Base-by-base conservation (phyloP, 2,329 filamentous ascomycete genomes). In the Hyphodiscus sp. region DNA sequence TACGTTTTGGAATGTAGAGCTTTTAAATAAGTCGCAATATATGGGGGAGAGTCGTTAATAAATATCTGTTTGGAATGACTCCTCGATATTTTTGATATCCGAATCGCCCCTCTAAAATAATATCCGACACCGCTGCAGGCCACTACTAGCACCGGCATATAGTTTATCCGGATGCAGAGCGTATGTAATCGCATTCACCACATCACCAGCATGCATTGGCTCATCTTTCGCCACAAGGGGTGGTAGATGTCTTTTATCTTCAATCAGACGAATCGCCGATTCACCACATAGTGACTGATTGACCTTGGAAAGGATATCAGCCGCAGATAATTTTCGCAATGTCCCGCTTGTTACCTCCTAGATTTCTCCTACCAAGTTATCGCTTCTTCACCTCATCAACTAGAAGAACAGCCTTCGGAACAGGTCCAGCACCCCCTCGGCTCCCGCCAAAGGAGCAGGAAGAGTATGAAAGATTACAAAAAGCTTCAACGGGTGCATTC, bases 401-500 rank as follows among this genome's bases (percentile, higher is more conserved):
- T 41, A 44, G 45, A 46, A 66, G 62, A 59, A 62, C 66, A 59
- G 60, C 66, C 61, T 80, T 78, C 71, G 68, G 72, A 51, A 65
- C 74, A 18, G 75, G 76, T 13, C 89, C 92, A 20, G 73, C 89
- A 8, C 94, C 94, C 16, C 91, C 90, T 0, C 87, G 90, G 47
- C 88, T 97, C 11, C 90, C 92, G 7, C 84, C 90, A 64, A 84
- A 89, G 70, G 86, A 96, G 63, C 91, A 96, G 75, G 89, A 91
- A 68, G 82, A 95, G 60, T 96, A 94, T 69, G 91, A 96, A 72
- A 80, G 84, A 43, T 85, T 97, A 3, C 91, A 96, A 68, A 82
- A 82, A 62, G 77, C 78, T 68, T 95, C 75, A 61, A 95, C 82
- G 60, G 89, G 79, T 58, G 94, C 73, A 58, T 96, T 81, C 73